Evolutionary conservation across 352 stramenopile species (phyloP).

Genomic region (Globisporangium uncinulatum): DNA sequence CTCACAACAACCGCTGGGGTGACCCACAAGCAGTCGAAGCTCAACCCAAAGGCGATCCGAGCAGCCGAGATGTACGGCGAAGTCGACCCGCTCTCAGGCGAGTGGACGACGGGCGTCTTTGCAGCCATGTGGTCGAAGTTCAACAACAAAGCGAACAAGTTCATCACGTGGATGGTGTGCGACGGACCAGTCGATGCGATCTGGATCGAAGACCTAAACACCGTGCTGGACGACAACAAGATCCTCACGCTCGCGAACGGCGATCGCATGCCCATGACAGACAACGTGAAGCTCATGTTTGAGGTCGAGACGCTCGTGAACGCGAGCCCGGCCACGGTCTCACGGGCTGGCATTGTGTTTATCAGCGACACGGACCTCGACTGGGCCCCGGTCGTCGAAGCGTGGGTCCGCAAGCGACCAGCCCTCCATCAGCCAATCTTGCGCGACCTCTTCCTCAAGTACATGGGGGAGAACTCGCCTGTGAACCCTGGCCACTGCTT

Average conservation of each 20-base stretch:
- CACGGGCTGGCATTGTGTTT: conserved; percentile 96
- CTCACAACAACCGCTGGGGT: conserved; percentile 91
- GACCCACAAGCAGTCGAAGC: conserved; percentile 93
- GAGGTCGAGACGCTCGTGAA: conserved; percentile 97
- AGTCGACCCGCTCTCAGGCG: conserved; percentile 93
- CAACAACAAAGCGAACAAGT: conserved; percentile 97
- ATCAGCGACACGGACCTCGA: conserved; percentile 98
- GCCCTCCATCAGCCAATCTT: conserved; percentile 86
- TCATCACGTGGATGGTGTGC: conserved; percentile 98
- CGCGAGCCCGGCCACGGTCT: conserved; percentile 96
- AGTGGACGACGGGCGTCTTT: conserved; percentile 98
- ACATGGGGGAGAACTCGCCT: conserved; percentile 93
- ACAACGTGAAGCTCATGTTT: conserved; percentile 98
- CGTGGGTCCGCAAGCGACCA: conserved; percentile 93
- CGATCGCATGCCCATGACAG: conserved; percentile 97
- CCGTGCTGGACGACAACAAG: conserved; percentile 97
- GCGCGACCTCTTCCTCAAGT: conserved; percentile 92
- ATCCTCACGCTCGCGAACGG: conserved; percentile 97
- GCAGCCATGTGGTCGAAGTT: conserved; percentile 98
- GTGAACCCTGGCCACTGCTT: conserved; percentile 94
- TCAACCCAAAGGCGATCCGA: conserved; percentile 98
- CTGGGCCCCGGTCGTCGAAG: conserved; percentile 95
- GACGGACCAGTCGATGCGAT: conserved; percentile 97
- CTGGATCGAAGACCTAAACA: conserved; percentile 99
- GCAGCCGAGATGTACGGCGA: conserved; percentile 98